Percentiles rank a stretch among this genome's conserved stretches.
Evolutionary conservation across 1,284 basidiomycete genomes (phyloP).

Genomic region (Moesziomyces globuligerus): DNA sequence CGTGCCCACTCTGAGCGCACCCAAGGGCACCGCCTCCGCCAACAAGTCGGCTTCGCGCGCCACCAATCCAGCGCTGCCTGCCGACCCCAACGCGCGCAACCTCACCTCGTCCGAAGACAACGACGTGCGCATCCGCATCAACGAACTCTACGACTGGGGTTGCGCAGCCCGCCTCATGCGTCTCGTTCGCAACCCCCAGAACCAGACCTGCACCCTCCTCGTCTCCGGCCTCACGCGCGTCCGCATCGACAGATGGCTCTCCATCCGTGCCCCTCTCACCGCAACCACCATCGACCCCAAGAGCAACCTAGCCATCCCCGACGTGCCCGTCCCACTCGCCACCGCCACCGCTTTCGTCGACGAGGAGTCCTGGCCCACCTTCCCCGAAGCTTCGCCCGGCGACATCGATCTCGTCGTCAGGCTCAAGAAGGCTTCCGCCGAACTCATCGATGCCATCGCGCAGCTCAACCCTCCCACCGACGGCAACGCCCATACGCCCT

Average conservation of each 20-base stretch:
- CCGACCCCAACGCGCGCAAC: conserved; percentile 25
- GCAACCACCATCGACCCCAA: conserved; percentile 55
- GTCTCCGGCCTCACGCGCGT: conserved; percentile 62
- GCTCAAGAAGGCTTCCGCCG: conserved; percentile 51
- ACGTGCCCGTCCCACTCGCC: conserved; percentile 59
- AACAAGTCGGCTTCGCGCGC: conserved; percentile 38
- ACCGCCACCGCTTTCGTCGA: conserved; percentile 56
- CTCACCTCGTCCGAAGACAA: conserved; percentile 37
- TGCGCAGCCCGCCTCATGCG: conserved; percentile 63
- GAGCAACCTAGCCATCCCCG: conserved; percentile 55
- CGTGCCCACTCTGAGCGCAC: conserved; percentile 53
- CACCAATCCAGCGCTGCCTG: conserved; percentile 40
- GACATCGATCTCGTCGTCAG: conserved; percentile 45
- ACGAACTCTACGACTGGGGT: conserved; percentile 60
- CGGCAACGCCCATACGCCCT: conserved; percentile 19
- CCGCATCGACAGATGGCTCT: conserved; percentile 61
- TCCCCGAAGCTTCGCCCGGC: conserved; percentile 35
- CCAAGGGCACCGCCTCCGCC: conserved; percentile 45
- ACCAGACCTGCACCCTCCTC: conserved; percentile 61
- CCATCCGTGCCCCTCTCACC: conserved; percentile 58
- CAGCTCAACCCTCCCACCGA: conserved; percentile 38
- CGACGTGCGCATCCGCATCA: conserved; percentile 47
- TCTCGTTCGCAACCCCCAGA: conserved; percentile 60
- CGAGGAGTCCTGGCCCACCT: conserved; percentile 46
- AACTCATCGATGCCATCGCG: conserved; percentile 55